Conservation (phyloP, 805 yeast genomes). For the Helenozyma rhizophorensis region DNA sequence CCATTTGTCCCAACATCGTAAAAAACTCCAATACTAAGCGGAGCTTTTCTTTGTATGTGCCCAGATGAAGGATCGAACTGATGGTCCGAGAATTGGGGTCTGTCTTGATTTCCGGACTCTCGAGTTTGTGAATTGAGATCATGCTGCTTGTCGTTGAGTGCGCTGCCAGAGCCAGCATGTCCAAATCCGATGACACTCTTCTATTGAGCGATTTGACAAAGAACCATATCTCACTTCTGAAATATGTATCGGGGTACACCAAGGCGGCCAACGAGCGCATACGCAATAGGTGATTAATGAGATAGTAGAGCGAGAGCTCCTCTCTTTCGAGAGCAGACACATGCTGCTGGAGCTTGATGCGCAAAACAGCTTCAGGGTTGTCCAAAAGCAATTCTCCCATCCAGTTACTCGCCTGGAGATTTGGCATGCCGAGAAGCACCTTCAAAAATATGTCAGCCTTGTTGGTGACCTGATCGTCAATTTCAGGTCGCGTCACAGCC, state of each 20-base stretch:
- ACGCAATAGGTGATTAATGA: conserved; percentile 10
- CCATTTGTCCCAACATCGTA: conserved; percentile 1
- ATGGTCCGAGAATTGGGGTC: conserved; percentile 1
- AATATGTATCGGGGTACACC: conserved; percentile 6
- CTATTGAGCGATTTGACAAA: conserved; percentile 8
- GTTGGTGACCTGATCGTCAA: conserved; percentile 6
- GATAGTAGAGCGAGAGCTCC: conserved; percentile 13
- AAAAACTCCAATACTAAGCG: conserved; percentile 13
- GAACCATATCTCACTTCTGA: conserved; percentile 6
- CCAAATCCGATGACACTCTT: conserved; percentile 13
- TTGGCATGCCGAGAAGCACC: conserved; percentile 14
- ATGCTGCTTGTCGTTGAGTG: conserved; percentile 13
- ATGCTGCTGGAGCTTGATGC: conserved; percentile 1
- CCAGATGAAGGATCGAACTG: conserved; percentile 12
- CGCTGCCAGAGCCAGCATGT: conserved; percentile 13
- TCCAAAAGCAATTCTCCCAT: conserved; percentile 2
- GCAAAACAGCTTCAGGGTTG: background rate
- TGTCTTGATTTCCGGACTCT: background rate
- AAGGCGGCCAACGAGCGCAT: conserved; percentile 4
- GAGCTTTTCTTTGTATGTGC: conserved; percentile 15
- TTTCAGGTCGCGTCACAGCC: conserved; percentile 4
- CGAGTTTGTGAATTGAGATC: conserved; percentile 9
- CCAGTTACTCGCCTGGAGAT: conserved; percentile 9
- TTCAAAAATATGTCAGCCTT: conserved; percentile 11
- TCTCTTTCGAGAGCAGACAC: conserved; percentile 11